Base-by-base conservation (phyloP, 1,284 basidiomycete genomes). In the Trametes hirsuta region DNA sequence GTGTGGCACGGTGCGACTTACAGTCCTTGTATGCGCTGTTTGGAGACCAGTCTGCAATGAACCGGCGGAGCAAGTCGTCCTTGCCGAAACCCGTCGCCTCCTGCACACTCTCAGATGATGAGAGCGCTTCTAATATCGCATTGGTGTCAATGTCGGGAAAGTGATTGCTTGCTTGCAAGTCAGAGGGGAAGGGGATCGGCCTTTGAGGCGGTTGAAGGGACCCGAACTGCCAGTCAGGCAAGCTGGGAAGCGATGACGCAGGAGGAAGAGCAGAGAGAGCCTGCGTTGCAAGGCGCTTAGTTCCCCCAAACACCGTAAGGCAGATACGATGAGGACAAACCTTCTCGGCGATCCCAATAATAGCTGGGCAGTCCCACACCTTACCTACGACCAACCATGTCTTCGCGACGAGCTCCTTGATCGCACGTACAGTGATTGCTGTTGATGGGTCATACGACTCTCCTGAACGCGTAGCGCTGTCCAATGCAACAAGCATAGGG, bases 401-500 rank as follows among this genome's bases (percentile, higher is more conserved):
- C 40, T 79, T 81, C 14, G 83, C 80, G 1, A 93, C 71, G 15
- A 94, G 75, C 71, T 90, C 87, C 61, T 84, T 84, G 47, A 93
- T 81, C 1, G 82, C 84, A 35, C 79, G 76, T 30, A 84, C 77
- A 50, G 89, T 84, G 57, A 79, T 80, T 40, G 74, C 71, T 48
- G 73, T 76, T 52, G 66, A 73, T 50, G 74, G 68, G 64, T 83
- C 79, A 34, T 72, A 72, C 9, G 71, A 68, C 15, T 76, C 76
- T 34, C 81, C 82, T 58, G 69, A 75, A 66, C 68, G 76, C 2
- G 83, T 81, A 39, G 85, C 84, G 6, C 71, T 74, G 66, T 94
- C 88, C 41, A 98, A 75, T 0, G 91, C 87, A 35, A 94, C 72
- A 40, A 98, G 75, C 90, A 97, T 95, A 1, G 96, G 95, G 36